Evolutionary conservation across 192 early-diverging fungal species (phyloP), one percentile per base, ranked within the genome.

Genomic region (Pilaira anomala): DNA sequence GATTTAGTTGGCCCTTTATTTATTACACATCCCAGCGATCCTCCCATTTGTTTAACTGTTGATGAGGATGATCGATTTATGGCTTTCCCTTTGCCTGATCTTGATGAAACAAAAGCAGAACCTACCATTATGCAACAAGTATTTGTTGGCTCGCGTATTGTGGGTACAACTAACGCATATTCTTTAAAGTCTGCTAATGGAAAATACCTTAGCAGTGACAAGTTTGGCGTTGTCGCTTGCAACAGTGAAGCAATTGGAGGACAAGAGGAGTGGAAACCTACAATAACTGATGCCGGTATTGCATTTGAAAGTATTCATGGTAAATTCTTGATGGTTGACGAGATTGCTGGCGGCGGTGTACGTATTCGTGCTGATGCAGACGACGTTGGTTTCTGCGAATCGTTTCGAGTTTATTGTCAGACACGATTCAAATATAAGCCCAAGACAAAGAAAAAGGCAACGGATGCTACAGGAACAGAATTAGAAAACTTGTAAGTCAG

Each of bases 241-340:
- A 84, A 87, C 18, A 61, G 74, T 26, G 89, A 93, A 60, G 92
- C 91, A 0, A 87, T 92, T 33, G 88, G 91, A 1, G 86, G 83
- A n/a, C 74, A 79, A 42, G 91, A 93, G 65, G 92, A 93, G 69
- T 92, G 88, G 88, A 79, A 78, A 36, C 79, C 86, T 7, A 68
- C 83, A 13, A 53, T 88, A 16, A 50, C 76, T n/a, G 88, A 91
- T 13, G 88, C 85, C 22, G 92, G 91, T 0, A 72, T 87, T 14
- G 81, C 80, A 22, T 73, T 92, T 12, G 81, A 89, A 74, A 87
- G 68, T 63, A 62, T 69, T 14, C 87, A 84, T 60, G 88, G 80
- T 16, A 87, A 83, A 58, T 91, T 85, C 62, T 62, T 92, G 65
- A 84, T 77, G 56, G 77, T 82, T 14, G 88, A 85, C 53, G 79